phyloP scores from a whole-genome alignment of 2,329 filamentous ascomycete species.

The Calonectria pseudoturangicola region DNA sequence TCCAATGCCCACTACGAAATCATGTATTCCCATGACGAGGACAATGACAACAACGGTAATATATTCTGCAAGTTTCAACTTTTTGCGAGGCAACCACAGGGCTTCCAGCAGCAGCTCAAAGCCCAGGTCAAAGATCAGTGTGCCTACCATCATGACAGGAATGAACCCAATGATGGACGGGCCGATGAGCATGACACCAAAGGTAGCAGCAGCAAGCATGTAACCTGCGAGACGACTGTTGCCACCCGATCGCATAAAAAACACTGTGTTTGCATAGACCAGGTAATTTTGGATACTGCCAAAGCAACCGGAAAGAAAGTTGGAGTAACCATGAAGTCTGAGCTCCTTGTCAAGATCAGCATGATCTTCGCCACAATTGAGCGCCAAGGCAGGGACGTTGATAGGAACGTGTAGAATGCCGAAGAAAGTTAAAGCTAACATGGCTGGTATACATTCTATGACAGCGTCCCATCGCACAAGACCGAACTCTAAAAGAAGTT shows the following conservation, averaged over 20 bases:
- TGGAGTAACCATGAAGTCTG: constrained; percentile 94
- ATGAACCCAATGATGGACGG: constrained; percentile 94
- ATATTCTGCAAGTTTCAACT: constrained; percentile 91
- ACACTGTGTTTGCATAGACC: constrained; percentile 97
- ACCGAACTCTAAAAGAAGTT: constrained; percentile 78
- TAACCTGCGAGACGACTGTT: constrained; percentile 90
- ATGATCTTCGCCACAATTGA: constrained; percentile 94
- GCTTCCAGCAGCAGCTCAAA: constrained; percentile 95
- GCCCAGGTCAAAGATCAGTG: constrained; percentile 94
- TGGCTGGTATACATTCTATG: constrained; percentile 89
- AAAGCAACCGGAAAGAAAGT: constrained; percentile 88
- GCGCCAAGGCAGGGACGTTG: constrained; percentile 94
- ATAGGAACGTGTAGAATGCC: constrained; percentile 98
- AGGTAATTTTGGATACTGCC: constrained; percentile 98
- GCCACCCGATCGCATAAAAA: constrained; percentile 95
- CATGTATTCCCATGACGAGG: constrained; percentile 95
- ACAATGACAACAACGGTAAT: constrained; percentile 93
- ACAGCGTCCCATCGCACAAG: constrained; percentile 90
- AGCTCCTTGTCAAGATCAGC: constrained; percentile 93
- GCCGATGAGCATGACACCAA: constrained; percentile 88
- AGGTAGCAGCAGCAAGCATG: constrained; percentile 87
- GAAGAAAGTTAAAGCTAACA: constrained; percentile 98
- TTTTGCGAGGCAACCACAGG: constrained; percentile 90
- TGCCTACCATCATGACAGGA: constrained; percentile 96
- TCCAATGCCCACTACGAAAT: constrained; percentile 96